Conservation (phyloP, 768 basidiomycete genomes). For the Pisolithus orientalis region DNA sequence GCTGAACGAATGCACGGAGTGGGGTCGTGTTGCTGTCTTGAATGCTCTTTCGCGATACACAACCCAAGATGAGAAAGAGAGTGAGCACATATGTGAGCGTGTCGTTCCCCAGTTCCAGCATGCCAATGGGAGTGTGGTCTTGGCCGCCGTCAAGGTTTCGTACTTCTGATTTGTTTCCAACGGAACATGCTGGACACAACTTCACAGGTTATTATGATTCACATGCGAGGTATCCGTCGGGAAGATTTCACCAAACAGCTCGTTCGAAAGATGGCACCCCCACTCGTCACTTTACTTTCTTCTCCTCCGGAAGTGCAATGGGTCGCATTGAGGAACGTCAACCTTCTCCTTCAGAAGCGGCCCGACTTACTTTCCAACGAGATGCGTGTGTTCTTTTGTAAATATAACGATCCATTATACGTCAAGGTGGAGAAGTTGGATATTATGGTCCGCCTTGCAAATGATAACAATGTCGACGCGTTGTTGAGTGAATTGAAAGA, state of each 20-base stretch:
- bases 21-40: constrained; percentile 93
- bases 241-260: constrained; percentile 84
- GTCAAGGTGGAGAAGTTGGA: constrained; percentile 98
- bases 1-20: constrained; percentile 96
- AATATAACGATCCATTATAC: constrained; percentile 98
- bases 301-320: constrained; percentile 98
- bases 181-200: background rate
- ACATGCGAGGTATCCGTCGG: constrained; percentile 75
- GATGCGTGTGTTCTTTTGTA: constrained; percentile 99
- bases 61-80: constrained; percentile 85
- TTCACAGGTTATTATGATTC: constrained; percentile 90
- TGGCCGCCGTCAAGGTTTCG: constrained; percentile 89
- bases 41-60: constrained; percentile 81
- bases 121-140: constrained; percentile 89
- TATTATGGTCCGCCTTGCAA: constrained; percentile 93
- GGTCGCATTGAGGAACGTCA: constrained; percentile 96
- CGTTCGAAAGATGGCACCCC: constrained; percentile 95
- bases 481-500: constrained; percentile 94
- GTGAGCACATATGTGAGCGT: constrained; percentile 97
- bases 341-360: constrained; percentile 90
- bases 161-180: background rate
- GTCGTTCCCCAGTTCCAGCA: constrained; percentile 99
- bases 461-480: constrained; percentile 90
- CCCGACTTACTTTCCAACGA: constrained; percentile 88
- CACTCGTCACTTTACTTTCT: constrained; percentile 89